Conservation (phyloP, 1,139 yeast genomes). For the Geotrichum aggregatum region DNA sequence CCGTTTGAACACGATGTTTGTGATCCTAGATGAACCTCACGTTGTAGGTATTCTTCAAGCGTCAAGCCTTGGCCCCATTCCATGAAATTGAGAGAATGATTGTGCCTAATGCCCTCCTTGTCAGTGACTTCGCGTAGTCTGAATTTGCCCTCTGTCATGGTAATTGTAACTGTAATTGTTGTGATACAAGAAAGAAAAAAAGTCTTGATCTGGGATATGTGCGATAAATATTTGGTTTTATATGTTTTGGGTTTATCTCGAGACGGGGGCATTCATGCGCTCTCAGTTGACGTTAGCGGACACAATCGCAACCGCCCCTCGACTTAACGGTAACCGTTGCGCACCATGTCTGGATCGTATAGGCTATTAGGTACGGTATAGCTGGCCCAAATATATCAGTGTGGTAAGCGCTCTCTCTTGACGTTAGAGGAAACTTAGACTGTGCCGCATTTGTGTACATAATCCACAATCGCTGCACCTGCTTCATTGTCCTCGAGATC, state of each 20-base stretch:
- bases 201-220: background rate
- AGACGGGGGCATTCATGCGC: background rate
- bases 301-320: too few relatives aligned
- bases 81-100: slow-evolving; percentile 47
- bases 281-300: slow-evolving; percentile 14
- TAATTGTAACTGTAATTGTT: background rate
- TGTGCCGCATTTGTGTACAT: too few relatives aligned
- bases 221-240: background rate
- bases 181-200: background rate
- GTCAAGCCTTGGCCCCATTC: slow-evolving; percentile 47
- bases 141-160: slow-evolving; percentile 5
- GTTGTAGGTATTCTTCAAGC: slow-evolving; percentile 30
- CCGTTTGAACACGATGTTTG: slow-evolving; percentile 25
- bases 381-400: too few relatives aligned
- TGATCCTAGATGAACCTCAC: slow-evolving; percentile 31
- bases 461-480: too few relatives aligned
- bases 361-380: too few relatives aligned
- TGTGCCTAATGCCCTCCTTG: slow-evolving; percentile 45
- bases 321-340: too few relatives aligned
- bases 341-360: too few relatives aligned
- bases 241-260: background rate
- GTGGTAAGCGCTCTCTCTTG: slow-evolving; percentile 8
- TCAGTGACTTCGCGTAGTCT: slow-evolving; percentile 33
- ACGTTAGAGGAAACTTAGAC: slow-evolving; percentile 15
- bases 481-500: too few relatives aligned